A percentile compares a stretch with the other conserved stretches of the same genome.
Evolutionary conservation across 2,329 filamentous ascomycete species (phyloP).

Genomic region (Pestalotiopsis sp.): DNA sequence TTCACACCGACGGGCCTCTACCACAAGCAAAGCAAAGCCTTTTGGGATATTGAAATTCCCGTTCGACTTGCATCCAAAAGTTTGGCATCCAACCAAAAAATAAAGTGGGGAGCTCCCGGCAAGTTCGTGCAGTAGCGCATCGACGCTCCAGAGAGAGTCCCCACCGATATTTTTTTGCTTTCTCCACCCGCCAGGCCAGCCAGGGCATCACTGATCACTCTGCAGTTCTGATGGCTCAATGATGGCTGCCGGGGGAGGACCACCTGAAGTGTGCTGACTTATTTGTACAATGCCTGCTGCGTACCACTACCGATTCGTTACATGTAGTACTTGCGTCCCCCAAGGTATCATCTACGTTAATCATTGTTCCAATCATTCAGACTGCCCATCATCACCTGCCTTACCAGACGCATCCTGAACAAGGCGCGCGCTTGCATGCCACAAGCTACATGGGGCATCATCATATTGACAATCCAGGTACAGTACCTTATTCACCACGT

Average conservation of each 20-base stretch:
- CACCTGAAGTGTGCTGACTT: background rate
- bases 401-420: too few relatives aligned
- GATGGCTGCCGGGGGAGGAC: background rate
- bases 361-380: too few relatives aligned
- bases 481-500: too few relatives aligned
- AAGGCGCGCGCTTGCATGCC: too few relatives aligned
- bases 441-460: too few relatives aligned
- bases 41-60: background rate
- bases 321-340: too few relatives aligned
- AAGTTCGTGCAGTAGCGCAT: constrained; percentile 5
- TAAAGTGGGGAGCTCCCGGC: constrained; percentile 8
- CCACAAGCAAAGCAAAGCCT: background rate
- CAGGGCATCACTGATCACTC: background rate
- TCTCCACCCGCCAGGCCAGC: background rate
- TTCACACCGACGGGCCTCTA: background rate
- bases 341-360: too few relatives aligned
- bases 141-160: background rate
- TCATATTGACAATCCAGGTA: too few relatives aligned
- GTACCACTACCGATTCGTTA: too few relatives aligned
- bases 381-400: too few relatives aligned
- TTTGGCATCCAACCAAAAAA: background rate
- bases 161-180: background rate
- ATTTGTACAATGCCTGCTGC: too few relatives aligned
- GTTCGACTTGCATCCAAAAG: background rate
- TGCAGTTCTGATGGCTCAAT: background rate